Base-by-base conservation (phyloP, 2,329 filamentous ascomycete genomes). In the Phialophora verrucosa region DNA sequence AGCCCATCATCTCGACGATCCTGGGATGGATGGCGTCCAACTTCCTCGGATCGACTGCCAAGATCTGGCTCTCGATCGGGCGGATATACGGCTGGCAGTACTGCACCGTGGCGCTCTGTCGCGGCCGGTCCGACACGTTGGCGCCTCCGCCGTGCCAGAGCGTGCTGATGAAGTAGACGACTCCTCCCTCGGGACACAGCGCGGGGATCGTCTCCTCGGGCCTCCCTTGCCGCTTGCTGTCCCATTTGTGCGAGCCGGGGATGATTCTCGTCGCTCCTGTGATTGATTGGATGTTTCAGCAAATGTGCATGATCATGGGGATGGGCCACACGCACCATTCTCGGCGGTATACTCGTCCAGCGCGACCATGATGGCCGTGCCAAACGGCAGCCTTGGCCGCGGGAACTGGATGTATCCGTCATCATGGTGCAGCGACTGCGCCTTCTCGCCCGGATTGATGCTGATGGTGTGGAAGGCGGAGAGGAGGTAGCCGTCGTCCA, bases 11-110 rank as follows among this genome's bases (percentile, higher is more conserved):
- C 31, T 74, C 72, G 29, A 77, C 75, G 47, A 77, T 76, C 6
- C 69, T 63, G 14, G 71, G 70, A 12, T 73, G 71, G 29, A 77
- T 76, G 44, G 70, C 66, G 17, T 71, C 64, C 59, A 77, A 69
- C 59, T 74, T 73, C 23, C 75, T 68, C 6, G 75, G 75, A 63
- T 76, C 75, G 12, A 77, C 75, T 1, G 75, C 72, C 35, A 77
- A 69, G 12, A 76, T 72, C 63, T 75, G 73, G 60, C 75, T 76
- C 68, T 77, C 75, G 55, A 76, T 74, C 25, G 74, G 72, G 12
- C 75, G 75, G 47, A 77, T 74, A 59, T 74, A 83, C 4, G 78
- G 78, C 68, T 79, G 77, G 65, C 77, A 80, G 71, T 79, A 80
- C 70, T 80, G 78, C n/a, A 78, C 75, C 14, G 78, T 80, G 51